phyloP scores from a whole-genome alignment of 2,329 filamentous ascomycete species.

The Mycosphaerella sp. region DNA sequence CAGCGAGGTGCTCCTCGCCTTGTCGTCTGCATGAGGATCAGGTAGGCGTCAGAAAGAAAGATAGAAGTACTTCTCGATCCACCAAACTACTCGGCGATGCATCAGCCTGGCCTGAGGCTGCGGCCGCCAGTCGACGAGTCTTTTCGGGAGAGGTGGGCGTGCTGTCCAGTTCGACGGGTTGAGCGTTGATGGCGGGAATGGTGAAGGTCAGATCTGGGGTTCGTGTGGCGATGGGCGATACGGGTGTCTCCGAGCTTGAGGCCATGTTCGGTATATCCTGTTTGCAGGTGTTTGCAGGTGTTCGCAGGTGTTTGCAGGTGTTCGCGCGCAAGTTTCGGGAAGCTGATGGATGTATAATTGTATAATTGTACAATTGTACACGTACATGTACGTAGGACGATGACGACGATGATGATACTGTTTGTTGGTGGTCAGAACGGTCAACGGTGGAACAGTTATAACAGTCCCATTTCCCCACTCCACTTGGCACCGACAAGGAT shows the following conservation, averaged over 20 bases:
- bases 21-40: neutral
- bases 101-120: conserved; percentile 17
- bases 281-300: no score
- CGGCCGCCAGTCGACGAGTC: conserved; percentile 18
- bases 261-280: conserved; percentile 12
- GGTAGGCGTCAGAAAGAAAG: neutral
- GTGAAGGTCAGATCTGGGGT: conserved; percentile 34
- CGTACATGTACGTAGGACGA: neutral
- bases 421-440: no score
- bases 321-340: no score
- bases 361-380: no score
- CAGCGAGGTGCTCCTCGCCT: neutral
- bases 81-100: conserved; percentile 20
- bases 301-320: no score
- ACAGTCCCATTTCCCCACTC: no score
- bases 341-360: no score
- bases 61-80: conserved; percentile 21
- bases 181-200: conserved; percentile 38
- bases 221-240: conserved; percentile 26
- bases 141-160: conserved; percentile 29
- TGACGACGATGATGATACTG: no score
- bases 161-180: conserved; percentile 42
- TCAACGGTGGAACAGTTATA: no score
- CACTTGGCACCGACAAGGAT: no score
- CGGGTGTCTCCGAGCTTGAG: conserved; percentile 13